Evolutionary conservation across 148 eudicot species (phyloP).

Genomic region (Amaranthus cruentus): DNA sequence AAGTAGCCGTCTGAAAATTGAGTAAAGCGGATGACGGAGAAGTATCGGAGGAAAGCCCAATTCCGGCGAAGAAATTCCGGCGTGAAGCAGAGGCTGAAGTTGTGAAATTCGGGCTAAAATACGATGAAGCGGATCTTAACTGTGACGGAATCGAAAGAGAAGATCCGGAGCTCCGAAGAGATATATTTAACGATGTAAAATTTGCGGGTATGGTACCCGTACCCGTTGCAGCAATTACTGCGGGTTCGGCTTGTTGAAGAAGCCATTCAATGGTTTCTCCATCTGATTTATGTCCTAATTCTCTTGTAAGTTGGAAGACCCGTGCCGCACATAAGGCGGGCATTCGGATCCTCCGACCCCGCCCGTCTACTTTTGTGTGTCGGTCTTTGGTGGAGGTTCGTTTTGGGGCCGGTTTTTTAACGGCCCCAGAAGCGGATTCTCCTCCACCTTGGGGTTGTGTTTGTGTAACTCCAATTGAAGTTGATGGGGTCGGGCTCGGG

Average conservation of each 20-base stretch:
- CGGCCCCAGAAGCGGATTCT: slow-evolving; percentile 18
- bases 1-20: slow-evolving; percentile 48
- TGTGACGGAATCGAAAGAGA: slow-evolving; percentile 81
- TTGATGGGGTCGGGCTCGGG: too few relatives aligned
- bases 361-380: slow-evolving; percentile 95
- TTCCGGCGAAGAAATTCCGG: slow-evolving; percentile 52
- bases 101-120: slow-evolving; percentile 62
- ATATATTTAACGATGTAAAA: slow-evolving; percentile 83
- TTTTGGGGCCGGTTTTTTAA: slow-evolving; percentile 62
- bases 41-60: slow-evolving; percentile 36
- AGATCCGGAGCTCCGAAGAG: slow-evolving; percentile 85
- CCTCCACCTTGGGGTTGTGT: slow-evolving; percentile 7
- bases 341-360: slow-evolving; percentile 94
- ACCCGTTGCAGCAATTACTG: slow-evolving; percentile 95
- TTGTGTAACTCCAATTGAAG: neutral
- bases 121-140: slow-evolving; percentile 54
- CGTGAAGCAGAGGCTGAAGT: slow-evolving; percentile 41
- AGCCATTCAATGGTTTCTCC: slow-evolving; percentile 98
- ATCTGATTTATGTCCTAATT: slow-evolving; percentile 90
- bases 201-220: slow-evolving; percentile 98
- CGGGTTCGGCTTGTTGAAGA: slow-evolving; percentile 87
- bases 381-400: slow-evolving; percentile 85
- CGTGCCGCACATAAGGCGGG: slow-evolving; percentile 94
- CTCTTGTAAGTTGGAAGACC: slow-evolving; percentile 91
- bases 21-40: slow-evolving; percentile 42